Evolutionary conservation across 2,329 filamentous ascomycete species (phyloP), one percentile per base, ranked within the genome.

Genomic region (Fusarium miscanthi): DNA sequence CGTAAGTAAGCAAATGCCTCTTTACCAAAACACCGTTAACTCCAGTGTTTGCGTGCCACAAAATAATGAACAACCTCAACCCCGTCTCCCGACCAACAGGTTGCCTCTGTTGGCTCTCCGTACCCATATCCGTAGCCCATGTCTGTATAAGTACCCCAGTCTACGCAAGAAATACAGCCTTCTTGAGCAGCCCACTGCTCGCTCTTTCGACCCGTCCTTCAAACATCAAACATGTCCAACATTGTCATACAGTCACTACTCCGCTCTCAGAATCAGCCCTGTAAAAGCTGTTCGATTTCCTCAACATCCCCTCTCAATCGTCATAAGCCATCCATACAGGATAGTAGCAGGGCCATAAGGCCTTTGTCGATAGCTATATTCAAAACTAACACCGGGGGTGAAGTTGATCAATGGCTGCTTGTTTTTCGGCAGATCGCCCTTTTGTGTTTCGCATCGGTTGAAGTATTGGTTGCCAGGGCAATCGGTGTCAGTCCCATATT

Each of bases 21-120:
- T 67, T 73, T 69, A 61, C 69, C 72, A 53, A 56, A 75, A 77
- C 76, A 65, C 76, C 75, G 35, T 59, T 63, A 76, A 74, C 75
- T 74, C 72, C 75, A 62, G 43, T 70, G 63, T 57, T 51, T 72
- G 64, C 68, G 49, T 68, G 56, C 46, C 40, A 42, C 30, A n/a
- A 30, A 63, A 59, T n/a, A 49, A 68, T 52, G 23, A 63, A 38
- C 37, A 40, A 59, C 33, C 19, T 48, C 65, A 23, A 41, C 45
- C 64, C 49, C 19, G 30, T 69, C 64, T 69, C 37, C 59, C 45
- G 42, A 49, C 68, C 66, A 69, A 69, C 71, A 69, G 62, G 58
- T 72, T 62, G 62, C 73, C 73, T 73, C 60, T 63, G 65, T 66
- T 68, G 64, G 61, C 66, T 60, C 69, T 62, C 68, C 52, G 53